Conservation (phyloP, 257 asterid genomes). For the Fraxinus pennsylvanica region DNA sequence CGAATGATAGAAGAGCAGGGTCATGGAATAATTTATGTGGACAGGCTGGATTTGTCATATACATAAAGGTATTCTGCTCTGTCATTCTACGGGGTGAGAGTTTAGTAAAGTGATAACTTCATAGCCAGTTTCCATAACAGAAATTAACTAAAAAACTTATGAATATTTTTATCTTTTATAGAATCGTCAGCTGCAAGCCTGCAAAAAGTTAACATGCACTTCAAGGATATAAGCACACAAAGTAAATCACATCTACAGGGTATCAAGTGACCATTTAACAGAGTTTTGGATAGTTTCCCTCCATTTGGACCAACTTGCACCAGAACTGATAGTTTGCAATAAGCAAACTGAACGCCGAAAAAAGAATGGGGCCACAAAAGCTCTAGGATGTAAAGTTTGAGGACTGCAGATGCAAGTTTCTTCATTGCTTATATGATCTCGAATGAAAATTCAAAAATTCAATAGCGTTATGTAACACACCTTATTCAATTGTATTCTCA, state of each 20-base stretch:
- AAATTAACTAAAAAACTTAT: not conserved
- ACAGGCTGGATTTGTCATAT: not conserved
- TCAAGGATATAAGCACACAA: conserved; percentile 28
- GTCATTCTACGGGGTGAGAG: not conserved
- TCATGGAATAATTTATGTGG: not conserved
- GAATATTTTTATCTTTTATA: conserved; percentile 72
- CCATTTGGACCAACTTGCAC: not conserved
- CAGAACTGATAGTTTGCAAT: not conserved
- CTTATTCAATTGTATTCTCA: conserved; percentile 61
- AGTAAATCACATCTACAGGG: conserved; percentile 15
- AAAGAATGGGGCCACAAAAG: not conserved
- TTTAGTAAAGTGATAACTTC: not conserved
- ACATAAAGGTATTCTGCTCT: not conserved
- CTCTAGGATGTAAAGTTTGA: not conserved
- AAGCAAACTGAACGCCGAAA: not conserved
- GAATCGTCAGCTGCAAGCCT: conserved; percentile 96
- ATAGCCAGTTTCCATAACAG: not conserved
- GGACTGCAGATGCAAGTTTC: not conserved
- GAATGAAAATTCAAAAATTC: conserved; percentile 13
- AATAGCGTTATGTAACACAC: conserved; percentile 36
- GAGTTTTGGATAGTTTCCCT: not conserved
- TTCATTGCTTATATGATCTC: not conserved
- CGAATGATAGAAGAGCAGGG: not conserved
- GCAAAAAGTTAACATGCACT: conserved; percentile 35
- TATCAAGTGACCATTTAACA: not conserved